Evolutionary conservation across 768 basidiomycete species (phyloP).

Genomic region (Lentinula lateritia): DNA sequence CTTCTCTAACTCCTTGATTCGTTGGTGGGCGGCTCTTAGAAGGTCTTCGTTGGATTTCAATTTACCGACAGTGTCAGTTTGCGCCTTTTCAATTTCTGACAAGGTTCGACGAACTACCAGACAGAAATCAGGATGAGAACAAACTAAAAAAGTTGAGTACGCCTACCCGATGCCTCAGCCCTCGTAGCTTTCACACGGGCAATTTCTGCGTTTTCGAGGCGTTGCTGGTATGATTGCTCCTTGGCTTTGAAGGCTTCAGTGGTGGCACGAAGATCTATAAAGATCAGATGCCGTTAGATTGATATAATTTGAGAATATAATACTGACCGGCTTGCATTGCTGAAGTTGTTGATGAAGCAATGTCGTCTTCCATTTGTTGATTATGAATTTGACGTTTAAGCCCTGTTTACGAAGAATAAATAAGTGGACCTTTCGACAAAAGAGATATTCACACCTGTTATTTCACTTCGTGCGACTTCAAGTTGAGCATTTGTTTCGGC

Average conservation of each 20-base stretch:
- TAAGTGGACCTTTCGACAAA: neutral
- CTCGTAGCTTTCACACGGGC: conserved; percentile 59
- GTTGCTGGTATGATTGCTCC: conserved; percentile 48
- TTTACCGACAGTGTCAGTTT: conserved; percentile 45
- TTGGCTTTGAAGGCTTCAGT: conserved; percentile 65
- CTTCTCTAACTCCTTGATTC: conserved; percentile 52
- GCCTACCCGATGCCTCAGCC: conserved; percentile 56
- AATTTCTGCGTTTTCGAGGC: conserved; percentile 65
- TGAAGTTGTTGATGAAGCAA: conserved; percentile 51
- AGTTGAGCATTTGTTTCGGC: conserved; percentile 49
- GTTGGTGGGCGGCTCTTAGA: conserved; percentile 44
- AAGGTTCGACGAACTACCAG: conserved; percentile 54
- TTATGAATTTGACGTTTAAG: conserved; percentile 54
- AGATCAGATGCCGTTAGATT: neutral
- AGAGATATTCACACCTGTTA: conserved; percentile 37
- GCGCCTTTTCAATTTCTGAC: conserved; percentile 54
- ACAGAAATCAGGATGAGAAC: neutral
- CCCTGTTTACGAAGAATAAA: conserved; percentile 28
- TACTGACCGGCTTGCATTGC: conserved; percentile 52
- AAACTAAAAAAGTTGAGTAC: neutral
- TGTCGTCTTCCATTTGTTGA: conserved; percentile 58
- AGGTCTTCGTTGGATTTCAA: conserved; percentile 46
- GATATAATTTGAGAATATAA: neutral
- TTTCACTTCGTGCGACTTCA: conserved; percentile 55
- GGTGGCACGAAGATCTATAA: conserved; percentile 54